Evolutionary conservation across 1,284 basidiomycete species (phyloP).

Genomic region (Tremellales sp.): DNA sequence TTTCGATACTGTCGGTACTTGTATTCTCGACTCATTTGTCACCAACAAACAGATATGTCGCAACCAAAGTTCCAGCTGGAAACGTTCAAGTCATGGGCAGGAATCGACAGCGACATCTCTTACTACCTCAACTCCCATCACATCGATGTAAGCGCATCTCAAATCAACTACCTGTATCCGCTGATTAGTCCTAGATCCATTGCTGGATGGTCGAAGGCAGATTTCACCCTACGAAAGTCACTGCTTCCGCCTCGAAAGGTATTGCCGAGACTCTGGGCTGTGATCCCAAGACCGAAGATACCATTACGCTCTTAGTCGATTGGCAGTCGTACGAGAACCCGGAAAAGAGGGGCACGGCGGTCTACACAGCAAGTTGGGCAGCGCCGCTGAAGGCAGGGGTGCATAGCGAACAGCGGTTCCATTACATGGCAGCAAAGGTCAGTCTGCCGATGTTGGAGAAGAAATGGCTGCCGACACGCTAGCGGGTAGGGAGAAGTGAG

Average conservation of each 20-base stretch:
- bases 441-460: conserved; percentile 7
- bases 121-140: conserved; percentile 94
- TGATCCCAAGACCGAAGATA: conserved; percentile 72
- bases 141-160: conserved; percentile 52
- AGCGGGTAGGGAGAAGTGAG: conserved; percentile 70
- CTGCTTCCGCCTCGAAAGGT: conserved; percentile 80
- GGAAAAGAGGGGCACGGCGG: conserved; percentile 56
- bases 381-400: conserved; percentile 53
- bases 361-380: conserved; percentile 81
- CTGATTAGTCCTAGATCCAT: conserved; percentile 56
- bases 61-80: conserved; percentile 91
- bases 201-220: conserved; percentile 85
- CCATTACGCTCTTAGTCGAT: conserved; percentile 88
- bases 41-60: conserved; percentile 60
- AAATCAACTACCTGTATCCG: neutral
- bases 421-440: conserved; percentile 88
- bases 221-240: conserved; percentile 67
- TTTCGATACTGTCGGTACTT: neutral
- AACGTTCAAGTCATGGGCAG: conserved; percentile 91
- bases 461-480: conserved; percentile 5
- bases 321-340: conserved; percentile 74
- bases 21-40: neutral
- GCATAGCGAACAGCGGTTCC: conserved; percentile 87
- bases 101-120: conserved; percentile 80
- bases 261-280: conserved; percentile 76